phyloP scores from a whole-genome alignment of 192 early-diverging fungal species.

The Neocallimastix lanati region DNA sequence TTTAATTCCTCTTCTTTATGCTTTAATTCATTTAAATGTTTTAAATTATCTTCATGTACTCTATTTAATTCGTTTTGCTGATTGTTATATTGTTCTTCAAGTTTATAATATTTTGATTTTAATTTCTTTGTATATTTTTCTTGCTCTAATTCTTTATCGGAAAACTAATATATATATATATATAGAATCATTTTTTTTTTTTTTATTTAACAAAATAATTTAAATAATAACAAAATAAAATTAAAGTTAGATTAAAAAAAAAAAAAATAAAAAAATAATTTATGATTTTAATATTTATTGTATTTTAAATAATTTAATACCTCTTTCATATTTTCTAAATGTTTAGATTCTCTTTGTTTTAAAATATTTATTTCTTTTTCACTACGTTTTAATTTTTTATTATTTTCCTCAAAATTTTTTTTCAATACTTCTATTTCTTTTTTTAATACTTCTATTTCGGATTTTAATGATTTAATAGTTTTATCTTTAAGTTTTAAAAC shows the following conservation, averaged over 20 bases:
- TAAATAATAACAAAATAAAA: too few species aligned
- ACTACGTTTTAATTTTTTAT: background rate
- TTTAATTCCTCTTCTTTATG: background rate
- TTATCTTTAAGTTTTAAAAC: background rate
- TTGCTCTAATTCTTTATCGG: background rate
- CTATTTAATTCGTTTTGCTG: background rate
- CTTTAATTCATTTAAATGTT: background rate
- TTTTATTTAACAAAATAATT: too few species aligned
- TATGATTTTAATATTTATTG: too few species aligned
- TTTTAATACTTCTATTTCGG: background rate
- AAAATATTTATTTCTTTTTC: background rate
- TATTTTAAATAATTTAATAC: background rate
- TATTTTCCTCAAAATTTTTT: background rate
- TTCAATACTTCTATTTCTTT: too few species aligned
- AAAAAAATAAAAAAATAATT: too few species aligned
- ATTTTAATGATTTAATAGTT: background rate
- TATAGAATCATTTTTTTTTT: too few species aligned
- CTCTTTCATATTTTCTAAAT: background rate
- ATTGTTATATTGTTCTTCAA: background rate
- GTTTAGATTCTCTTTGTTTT: background rate
- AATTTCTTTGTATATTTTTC: background rate
- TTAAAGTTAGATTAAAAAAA: too few species aligned
- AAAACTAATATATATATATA: background rate
- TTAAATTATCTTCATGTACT: background rate
- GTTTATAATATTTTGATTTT: background rate